Evolutionary conservation across 208 protist genomes (phyloP), one percentile per base, ranked within the genome.

Genomic region (Tetramitus jugosus): DNA sequence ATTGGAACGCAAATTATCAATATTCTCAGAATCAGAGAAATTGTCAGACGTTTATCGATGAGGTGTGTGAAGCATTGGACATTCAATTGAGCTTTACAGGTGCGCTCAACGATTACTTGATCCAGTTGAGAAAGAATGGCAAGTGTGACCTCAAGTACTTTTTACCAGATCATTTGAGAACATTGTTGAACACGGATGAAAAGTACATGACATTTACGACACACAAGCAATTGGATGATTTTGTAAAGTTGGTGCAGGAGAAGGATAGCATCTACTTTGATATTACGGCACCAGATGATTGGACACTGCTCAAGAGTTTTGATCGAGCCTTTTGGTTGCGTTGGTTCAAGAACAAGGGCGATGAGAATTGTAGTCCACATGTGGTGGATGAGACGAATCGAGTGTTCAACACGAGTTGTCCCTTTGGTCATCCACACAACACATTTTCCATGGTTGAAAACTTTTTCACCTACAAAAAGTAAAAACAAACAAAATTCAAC

Each of bases 281-380:
- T n/a, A 37, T 33, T 7, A 29, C 40, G 0, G 10, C 8, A 39
- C 23, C 13, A 53, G 10, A 74, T 43, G 67, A 74, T 7, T 74
- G 53, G 46, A 17, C 33, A 74, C 26, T 74, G 23, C 39, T 74
- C 3, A 74, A 74, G 35, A 13, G 29, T 2, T 74, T 74, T 35
- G 67, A 74, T 53, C 17, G 67, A 20, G 67, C 42, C 23, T 74
- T 74, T 74, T 74, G 67, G 67, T 74, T 74, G 42, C 43, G 65
- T 49, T 26, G 26, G 10, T 56, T 56, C 49, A 26, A 56, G 14
- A 56, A 20, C 20, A 56, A 56, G 10, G 20, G 49, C 10, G 49
- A 56, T 20, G 20, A 56, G 49, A 56, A 56, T 26, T 56, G 14
- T 56, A 20, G 20, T 20, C 49, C 49, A 56, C 49, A 56, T n/a